Conservation (phyloP, 2,329 filamentous ascomycete species). For the Chaetoscypha palmicola region DNA sequence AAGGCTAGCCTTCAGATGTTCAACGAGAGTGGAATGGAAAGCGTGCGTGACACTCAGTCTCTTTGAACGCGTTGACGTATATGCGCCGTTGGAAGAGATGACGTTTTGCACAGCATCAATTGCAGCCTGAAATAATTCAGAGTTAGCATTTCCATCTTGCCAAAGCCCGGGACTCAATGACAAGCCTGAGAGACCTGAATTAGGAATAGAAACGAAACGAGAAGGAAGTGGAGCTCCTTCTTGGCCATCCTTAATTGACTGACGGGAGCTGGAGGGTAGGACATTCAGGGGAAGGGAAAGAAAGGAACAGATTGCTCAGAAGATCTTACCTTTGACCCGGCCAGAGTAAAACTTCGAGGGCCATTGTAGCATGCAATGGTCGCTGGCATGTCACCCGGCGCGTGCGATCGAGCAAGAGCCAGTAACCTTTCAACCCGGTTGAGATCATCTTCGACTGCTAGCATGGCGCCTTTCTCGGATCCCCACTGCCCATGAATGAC, state of each 20-base stretch:
- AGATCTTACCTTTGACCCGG: slow-evolving; percentile 24
- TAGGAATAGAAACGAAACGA: too few relatives aligned
- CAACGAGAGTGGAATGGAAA: slow-evolving; percentile 22
- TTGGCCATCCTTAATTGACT: too few relatives aligned
- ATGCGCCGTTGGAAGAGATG: slow-evolving; percentile 17
- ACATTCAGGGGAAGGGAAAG: too few relatives aligned
- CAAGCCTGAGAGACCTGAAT: too few relatives aligned
- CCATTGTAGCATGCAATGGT: slow-evolving; percentile 5
- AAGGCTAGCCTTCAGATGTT: slow-evolving; percentile 1
- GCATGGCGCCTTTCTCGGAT: slow-evolving; percentile 31
- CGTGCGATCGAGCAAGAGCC: slow-evolving; percentile 3
- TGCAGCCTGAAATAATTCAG: too few relatives aligned
- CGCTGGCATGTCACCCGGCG: slow-evolving; percentile 8
- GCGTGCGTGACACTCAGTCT: slow-evolving; percentile 23
- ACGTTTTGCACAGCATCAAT: slow-evolving; percentile 15
- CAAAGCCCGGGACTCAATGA: too few relatives aligned
- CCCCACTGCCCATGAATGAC: slow-evolving; percentile 33
- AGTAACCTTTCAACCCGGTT: background rate
- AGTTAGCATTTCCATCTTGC: too few relatives aligned
- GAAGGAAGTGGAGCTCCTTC: too few relatives aligned
- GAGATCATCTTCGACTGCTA: slow-evolving; percentile 17
- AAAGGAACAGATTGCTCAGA: too few relatives aligned
- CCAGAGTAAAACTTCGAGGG: slow-evolving; percentile 28
- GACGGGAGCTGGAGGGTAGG: too few relatives aligned
- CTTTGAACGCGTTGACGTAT: slow-evolving; percentile 13